Evolutionary conservation across 306 rosid genomes (phyloP), one percentile per base, ranked within the genome.

Genomic region (Lathyrus oleraceus): DNA sequence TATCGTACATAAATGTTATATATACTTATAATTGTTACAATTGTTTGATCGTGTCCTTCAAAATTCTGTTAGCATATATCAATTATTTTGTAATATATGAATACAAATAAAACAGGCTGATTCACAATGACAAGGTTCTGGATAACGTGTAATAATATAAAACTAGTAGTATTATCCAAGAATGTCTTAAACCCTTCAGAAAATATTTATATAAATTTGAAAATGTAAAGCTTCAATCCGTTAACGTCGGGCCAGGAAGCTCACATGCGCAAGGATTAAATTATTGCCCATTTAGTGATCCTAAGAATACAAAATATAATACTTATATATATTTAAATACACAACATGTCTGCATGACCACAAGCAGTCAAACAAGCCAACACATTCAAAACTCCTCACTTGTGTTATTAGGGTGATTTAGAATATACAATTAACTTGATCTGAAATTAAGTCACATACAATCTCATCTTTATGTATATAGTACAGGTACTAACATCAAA

Each of bases 271-370:
- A 45, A 30, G 21, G 47, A 17, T 11, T 25, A 70, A 58, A 44
- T 12, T 10, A 27, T 27, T 56, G 62, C 35, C 36, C 4, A 12
- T 23, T n/a, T n/a, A n/a, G n/a, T n/a, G n/a, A n/a, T n/a, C n/a
- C n/a, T n/a, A n/a, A n/a, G n/a, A n/a, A n/a, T n/a, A n/a, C n/a
- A n/a, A n/a, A n/a, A n/a, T n/a, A n/a, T n/a, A n/a, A n/a, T n/a
- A n/a, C n/a, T n/a, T n/a, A n/a, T n/a, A n/a, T n/a, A n/a, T n/a
- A 45, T 45, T 44, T 20, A 36, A 38, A 25, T 38, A 7, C 21
- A 70, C 56, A 38, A 8, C 63, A 63, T 73, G 61, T 54, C 54
- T 57, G 62, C 79, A 75, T 67, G 69, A 54, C 1, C 52, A 56
- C 20, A 21, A 28, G 16, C 28, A 44, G 38, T 53, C 65, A 40